Evolutionary conservation across 2,329 filamentous ascomycete species (phyloP), one percentile per base, ranked within the genome.

Genomic region (Grosmannia serpens): DNA sequence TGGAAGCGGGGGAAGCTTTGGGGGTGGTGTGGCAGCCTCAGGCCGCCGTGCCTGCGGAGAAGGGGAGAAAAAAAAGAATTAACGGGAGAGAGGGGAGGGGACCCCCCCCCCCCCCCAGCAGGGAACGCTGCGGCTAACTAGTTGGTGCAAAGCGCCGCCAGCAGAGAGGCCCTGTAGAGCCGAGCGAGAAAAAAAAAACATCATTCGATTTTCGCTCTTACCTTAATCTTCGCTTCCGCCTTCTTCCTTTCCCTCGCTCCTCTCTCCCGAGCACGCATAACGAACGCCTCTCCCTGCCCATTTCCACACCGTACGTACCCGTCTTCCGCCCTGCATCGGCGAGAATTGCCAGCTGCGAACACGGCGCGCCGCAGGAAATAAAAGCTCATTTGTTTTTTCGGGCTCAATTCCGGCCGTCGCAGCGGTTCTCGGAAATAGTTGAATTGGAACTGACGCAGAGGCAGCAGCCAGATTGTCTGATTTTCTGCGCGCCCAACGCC

Each of bases 171-270:
- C 31, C 35, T 38, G 35, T 57, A 58, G 56, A 60, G 51, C 60
- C 62, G 58, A 62, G 57, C 51, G 53, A 31, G 20, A 52, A 58
- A 60, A 65, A 52, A 58, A 60, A 65, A 67, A 64, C 63, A 63
- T 63, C 63, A 61, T 63, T 62, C 61, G 61, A 64, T 64, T 63
- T 51, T 64, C 63, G 61, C 61, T 63, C 59, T 59, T 50, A 59
- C 33, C 54, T 55, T 60, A 26, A 54, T 60, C 62, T 64, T 64
- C 61, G 55, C 58, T 59, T 58, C 61, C 24, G 7, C 50, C 50
- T 51, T 52, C 50, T 55, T 46, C 35, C 53, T n/a, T 49, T 49
- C 41, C n/a, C 15, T 49, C 44, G 33, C 24, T 44, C 22, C 60
- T 53, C 57, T 55, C 60, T 47, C 53, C 53, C 26, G 53, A 55